These are phyloP conservation scores for Citeromyces hawaiiensis DNA, from an alignment of 1,139 yeast species.

Conservation along the genomic window DNA sequence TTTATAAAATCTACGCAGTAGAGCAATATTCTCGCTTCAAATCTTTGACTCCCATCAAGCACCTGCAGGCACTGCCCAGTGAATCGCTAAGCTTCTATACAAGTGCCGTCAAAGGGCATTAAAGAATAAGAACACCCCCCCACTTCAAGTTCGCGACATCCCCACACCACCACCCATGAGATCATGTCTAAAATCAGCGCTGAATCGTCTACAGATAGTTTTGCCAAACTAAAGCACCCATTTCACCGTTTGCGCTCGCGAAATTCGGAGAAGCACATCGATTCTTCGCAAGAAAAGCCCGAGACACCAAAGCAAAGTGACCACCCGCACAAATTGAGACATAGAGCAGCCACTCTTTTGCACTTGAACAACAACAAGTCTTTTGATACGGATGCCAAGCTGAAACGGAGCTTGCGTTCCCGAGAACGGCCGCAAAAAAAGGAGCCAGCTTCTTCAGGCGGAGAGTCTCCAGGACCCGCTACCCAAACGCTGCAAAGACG, in stretches of 20 bases:
- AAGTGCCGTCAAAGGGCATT: no score
- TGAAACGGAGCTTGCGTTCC: neutral
- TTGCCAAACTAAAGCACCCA: neutral
- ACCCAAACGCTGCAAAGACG: neutral
- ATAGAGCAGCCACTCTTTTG: conserved; percentile 1
- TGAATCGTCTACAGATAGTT: neutral
- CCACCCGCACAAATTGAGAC: conserved; percentile 1
- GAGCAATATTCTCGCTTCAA: no score
- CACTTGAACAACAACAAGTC: conserved; percentile 1
- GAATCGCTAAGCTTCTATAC: no score
- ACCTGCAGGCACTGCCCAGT: no score
- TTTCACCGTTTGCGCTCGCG: neutral
- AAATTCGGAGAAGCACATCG: neutral
- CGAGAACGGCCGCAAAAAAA: neutral
- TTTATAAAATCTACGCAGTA: no score
- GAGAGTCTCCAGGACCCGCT: neutral
- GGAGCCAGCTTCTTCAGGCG: neutral
- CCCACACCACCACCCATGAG: neutral
- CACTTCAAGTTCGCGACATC: no score
- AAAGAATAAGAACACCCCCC: no score
- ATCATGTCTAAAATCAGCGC: neutral
- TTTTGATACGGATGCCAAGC: neutral
- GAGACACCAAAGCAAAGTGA: neutral
- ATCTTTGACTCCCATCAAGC: no score
- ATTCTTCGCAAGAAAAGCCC: neutral